These are phyloP conservation scores for Penicillium riverlandense DNA, from an alignment of 495 filamentous ascomycete species.

Conservation along the genomic window DNA sequence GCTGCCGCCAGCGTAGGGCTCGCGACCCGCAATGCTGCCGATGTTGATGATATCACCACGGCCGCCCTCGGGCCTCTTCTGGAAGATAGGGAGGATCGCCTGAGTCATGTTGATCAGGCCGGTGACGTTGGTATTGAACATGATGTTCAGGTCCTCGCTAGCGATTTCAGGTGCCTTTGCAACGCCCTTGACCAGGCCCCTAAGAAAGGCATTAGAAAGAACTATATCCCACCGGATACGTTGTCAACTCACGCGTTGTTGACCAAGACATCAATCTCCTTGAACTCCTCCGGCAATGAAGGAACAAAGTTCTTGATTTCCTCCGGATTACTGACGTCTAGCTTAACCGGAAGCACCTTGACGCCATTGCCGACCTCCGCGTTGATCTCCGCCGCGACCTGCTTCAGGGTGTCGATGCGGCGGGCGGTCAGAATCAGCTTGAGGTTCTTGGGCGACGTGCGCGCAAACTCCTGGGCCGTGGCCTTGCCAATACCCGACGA, in stretches of 20 bases:
- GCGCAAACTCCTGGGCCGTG: conserved; percentile 86
- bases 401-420: conserved; percentile 66
- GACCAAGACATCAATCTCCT: conserved; percentile 58
- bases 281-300: conserved; percentile 72
- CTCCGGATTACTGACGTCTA: conserved; percentile 79
- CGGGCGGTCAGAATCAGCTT: conserved; percentile 84
- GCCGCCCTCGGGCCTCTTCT: conserved; percentile 70
- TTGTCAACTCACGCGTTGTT: conserved; percentile 83
- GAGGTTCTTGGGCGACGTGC: conserved; percentile 71
- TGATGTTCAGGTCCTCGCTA: conserved; percentile 74
- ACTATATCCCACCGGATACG: conserved; percentile 49
- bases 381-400: conserved; percentile 71
- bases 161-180: conserved; percentile 79
- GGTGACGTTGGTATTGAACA: conserved; percentile 90
- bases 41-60: conserved; percentile 95
- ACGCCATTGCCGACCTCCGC: conserved; percentile 76
- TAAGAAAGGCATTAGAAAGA: conserved; percentile 16
- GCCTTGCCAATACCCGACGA: conserved; percentile 87
- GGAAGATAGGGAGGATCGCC: conserved; percentile 78
- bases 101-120: conserved; percentile 98
- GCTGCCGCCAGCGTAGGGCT: conserved; percentile 80
- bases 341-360: conserved; percentile 68
- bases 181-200: conserved; percentile 80
- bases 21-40: conserved; percentile 88
- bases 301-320: conserved; percentile 70